Evolutionary conservation across 2,329 filamentous ascomycete species (phyloP).

Genomic region (Chaetomiaceae sp.): DNA sequence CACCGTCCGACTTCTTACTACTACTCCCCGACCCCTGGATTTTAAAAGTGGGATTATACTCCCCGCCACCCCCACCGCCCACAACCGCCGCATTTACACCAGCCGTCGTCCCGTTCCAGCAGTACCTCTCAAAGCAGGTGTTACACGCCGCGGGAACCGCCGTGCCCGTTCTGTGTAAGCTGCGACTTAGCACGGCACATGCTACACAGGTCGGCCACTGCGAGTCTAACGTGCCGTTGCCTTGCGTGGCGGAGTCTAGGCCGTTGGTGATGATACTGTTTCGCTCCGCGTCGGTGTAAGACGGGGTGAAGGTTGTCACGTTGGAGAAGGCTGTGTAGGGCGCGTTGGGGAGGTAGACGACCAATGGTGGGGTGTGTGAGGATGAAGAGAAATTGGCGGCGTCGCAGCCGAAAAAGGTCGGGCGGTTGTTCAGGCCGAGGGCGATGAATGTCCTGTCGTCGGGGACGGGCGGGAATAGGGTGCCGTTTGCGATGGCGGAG

Average conservation of each 20-base stretch:
- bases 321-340: conserved; percentile 77
- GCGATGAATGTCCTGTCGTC: conserved; percentile 52
- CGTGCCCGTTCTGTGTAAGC: conserved; percentile 66
- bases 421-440: conserved; percentile 53
- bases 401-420: conserved; percentile 62
- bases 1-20: conserved; percentile 16
- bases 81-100: conserved; percentile 16
- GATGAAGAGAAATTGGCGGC: conserved; percentile 28
- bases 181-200: conserved; percentile 78
- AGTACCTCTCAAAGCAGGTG: conserved; percentile 75
- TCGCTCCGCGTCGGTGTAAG: conserved; percentile 62
- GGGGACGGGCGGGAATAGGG: conserved; percentile 56
- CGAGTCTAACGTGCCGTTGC: conserved; percentile 68
- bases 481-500: conserved; percentile 45
- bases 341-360: conserved; percentile 73
- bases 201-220: conserved; percentile 81
- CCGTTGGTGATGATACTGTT: conserved; percentile 83
- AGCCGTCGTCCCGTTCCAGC: conserved; percentile 77
- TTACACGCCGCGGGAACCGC: conserved; percentile 66
- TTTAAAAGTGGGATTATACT: conserved; percentile 33
- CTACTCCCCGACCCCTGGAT: conserved; percentile 22
- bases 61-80: conserved; percentile 15
- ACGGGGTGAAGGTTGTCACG: conserved; percentile 68
- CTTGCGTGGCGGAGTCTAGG: conserved; percentile 76
- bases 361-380: conserved; percentile 27